Evolutionary conservation across 257 asterid species (phyloP).

Genomic region (Lantana camara): DNA sequence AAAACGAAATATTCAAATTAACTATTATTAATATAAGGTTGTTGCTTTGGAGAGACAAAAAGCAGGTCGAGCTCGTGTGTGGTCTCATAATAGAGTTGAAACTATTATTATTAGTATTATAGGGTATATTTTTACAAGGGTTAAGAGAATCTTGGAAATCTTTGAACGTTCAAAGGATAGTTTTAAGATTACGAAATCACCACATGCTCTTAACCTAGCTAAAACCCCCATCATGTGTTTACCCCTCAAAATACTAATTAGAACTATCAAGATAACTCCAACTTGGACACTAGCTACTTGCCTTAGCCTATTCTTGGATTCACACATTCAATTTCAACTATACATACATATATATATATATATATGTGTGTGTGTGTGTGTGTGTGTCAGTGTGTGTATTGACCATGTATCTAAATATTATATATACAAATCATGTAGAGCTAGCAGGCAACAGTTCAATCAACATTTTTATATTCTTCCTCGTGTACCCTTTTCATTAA

Average conservation of each 20-base stretch:
- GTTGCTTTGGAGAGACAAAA: background rate
- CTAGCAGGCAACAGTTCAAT: constrained; percentile 23
- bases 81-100: background rate
- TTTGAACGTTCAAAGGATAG: constrained; percentile 53
- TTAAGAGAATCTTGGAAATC: constrained; percentile 40
- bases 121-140: background rate
- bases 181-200: constrained; percentile 55
- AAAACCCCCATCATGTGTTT: constrained; percentile 36
- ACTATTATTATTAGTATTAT: background rate
- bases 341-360: background rate
- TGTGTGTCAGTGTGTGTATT: background rate
- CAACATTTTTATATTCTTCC: constrained; percentile 18
- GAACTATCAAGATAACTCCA: constrained; percentile 34
- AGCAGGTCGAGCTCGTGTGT: background rate
- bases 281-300: constrained; percentile 32
- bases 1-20: background rate
- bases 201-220: constrained; percentile 34
- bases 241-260: constrained; percentile 5
- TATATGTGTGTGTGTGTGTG: background rate
- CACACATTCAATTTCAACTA: background rate
- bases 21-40: background rate
- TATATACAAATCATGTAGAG: background rate
- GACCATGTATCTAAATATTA: background rate
- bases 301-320: constrained; percentile 17
- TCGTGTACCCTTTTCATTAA: constrained; percentile 17